Base-by-base conservation (phyloP, 1,284 basidiomycete species). In the Ustilago loliicola region DNA sequence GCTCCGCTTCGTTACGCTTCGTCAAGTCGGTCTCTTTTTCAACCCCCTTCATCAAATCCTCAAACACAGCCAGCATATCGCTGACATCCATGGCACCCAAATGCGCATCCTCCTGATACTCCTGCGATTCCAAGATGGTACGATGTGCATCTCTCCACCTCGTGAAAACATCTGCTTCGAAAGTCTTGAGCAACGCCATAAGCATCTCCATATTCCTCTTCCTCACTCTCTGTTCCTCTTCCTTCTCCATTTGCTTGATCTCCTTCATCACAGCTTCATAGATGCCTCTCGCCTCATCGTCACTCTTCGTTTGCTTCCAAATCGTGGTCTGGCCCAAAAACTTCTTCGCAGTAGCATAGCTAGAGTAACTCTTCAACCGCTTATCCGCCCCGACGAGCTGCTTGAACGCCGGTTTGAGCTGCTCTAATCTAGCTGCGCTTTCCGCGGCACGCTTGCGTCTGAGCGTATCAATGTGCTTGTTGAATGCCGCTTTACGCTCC, bases 401-500 rank as follows among this genome's bases (percentile, higher is more conserved):
- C 10, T 71, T 59, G 55, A 77, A 73, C 3, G 56, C 29, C 4
- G 85, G 83, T 13, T 76, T 72, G 48, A 86, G 66, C 61, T 61
- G n/a, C 11, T 78, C 77, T 25, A 69, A 54, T 40, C 78, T 57
- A 21, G 64, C 73, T 10, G 63, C 62, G 2, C 70, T 48, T 51
- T 76, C 77, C 19, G 77, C 68, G 5, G 76, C 77, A 42, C 86
- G 83, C 42, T 75, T 56, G 25, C 61, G 55, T 21, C 75, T 63
- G 17, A 82, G 77, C 42, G 83, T 78, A n/a, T 81, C 80, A 23
- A 87, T 72, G 70, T 87, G 87, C 70, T 85, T 85, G 68, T 84
- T 80, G 66, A 87, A 99, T 54, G 92, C 92, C 53, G 91, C 89
- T 88, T 98, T 98, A 88, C 96, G 96, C 88, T 99, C 95, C 3